Percentiles rank a stretch among this genome's conserved stretches.
These are phyloP conservation scores for Trichaptum fuscoviolaceum DNA, from an alignment of 768 basidiomycete genomes.

Conservation along the genomic window DNA sequence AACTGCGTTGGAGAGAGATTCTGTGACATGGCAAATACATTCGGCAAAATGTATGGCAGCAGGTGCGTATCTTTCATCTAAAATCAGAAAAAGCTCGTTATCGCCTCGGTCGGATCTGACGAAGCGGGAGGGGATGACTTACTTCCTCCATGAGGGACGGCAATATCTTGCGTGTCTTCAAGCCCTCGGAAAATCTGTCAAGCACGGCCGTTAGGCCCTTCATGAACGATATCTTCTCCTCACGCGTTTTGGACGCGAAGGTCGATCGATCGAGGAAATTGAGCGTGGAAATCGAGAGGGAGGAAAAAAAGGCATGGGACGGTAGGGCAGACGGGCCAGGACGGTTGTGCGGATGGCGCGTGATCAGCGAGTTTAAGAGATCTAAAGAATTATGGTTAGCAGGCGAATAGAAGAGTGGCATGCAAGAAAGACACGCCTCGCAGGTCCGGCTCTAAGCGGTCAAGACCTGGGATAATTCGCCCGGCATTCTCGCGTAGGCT, in stretches of 20 bases:
- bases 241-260: slow-evolving; percentile 88
- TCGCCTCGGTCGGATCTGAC: neutral
- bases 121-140: slow-evolving; percentile 14
- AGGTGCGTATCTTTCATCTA: slow-evolving; percentile 94
- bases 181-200: slow-evolving; percentile 79
- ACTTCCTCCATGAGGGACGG: slow-evolving; percentile 94
- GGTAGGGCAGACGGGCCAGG: slow-evolving; percentile 79
- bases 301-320: slow-evolving; percentile 88
- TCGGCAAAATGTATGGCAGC: slow-evolving; percentile 92
- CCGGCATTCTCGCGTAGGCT: slow-evolving; percentile 67
- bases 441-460: slow-evolving; percentile 63
- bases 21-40: slow-evolving; percentile 86
- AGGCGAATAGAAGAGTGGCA: slow-evolving; percentile 6
- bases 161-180: slow-evolving; percentile 83
- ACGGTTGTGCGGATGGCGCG: slow-evolving; percentile 65
- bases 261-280: slow-evolving; percentile 95
- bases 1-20: slow-evolving; percentile 78
- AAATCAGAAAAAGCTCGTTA: neutral
- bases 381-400: slow-evolving; percentile 36
- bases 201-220: slow-evolving; percentile 81
- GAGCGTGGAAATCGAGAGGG: slow-evolving; percentile 90
- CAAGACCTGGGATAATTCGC: slow-evolving; percentile 56
- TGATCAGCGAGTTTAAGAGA: slow-evolving; percentile 75
- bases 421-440: slow-evolving; percentile 42
- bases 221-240: slow-evolving; percentile 97